Evolutionary conservation across 2,329 filamentous ascomycete species (phyloP).

Genomic region (Ascochyta pisi): DNA sequence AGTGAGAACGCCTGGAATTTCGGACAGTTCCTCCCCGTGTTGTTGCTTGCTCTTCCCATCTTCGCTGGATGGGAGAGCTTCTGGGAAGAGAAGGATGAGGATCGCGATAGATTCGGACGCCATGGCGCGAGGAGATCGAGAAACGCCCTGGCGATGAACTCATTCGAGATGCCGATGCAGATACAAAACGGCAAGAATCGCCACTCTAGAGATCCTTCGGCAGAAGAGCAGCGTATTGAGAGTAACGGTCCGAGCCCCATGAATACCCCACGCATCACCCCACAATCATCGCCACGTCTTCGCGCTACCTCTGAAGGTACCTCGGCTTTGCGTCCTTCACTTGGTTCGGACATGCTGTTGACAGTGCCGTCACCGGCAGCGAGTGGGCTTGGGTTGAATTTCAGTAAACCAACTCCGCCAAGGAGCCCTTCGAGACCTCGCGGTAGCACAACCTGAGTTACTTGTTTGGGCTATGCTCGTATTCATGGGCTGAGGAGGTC

Average conservation of each 20-base stretch:
- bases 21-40: conserved; percentile 40
- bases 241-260: conserved; percentile 15
- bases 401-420: conserved; percentile 9
- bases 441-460: conserved; percentile 1
- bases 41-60: conserved; percentile 39
- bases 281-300: conserved; percentile 5
- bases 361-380: conserved; percentile 12
- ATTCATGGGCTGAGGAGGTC: not conserved
- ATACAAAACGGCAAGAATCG: conserved; percentile 1
- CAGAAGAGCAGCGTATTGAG: conserved; percentile 24
- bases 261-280: not conserved
- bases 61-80: conserved; percentile 44
- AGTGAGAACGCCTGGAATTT: conserved; percentile 40
- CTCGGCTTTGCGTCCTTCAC: not conserved
- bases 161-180: conserved; percentile 4
- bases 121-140: conserved; percentile 12
- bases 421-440: conserved; percentile 5
- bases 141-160: conserved; percentile 8
- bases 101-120: conserved; percentile 29
- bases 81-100: conserved; percentile 37
- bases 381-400: conserved; percentile 9
- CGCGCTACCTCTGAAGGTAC: not conserved
- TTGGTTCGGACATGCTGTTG: conserved; percentile 2
- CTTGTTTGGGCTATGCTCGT: not conserved
- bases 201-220: conserved; percentile 20